Base-by-base conservation (phyloP, 2,329 filamentous ascomycete species). In the Westerdykella aurantiaca region DNA sequence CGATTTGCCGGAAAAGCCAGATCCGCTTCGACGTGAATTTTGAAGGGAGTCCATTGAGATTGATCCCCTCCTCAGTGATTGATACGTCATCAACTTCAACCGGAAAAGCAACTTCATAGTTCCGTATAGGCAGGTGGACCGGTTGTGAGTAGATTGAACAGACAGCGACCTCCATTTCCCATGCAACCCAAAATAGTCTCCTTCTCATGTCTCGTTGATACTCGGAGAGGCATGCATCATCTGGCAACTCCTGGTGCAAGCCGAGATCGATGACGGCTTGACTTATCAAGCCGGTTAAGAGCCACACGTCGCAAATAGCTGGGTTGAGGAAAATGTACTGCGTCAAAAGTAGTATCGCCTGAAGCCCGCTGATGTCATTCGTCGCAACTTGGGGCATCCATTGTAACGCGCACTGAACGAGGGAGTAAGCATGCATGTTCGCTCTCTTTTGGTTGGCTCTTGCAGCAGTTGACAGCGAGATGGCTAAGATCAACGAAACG, bases 101-200 rank as follows among this genome's bases (percentile, higher is more conserved):
- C 1, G 63, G 62, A 31, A 62, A 67, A 5, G 50, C 49, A 14
- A 66, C 61, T 9, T 63, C 56, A 33, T 61, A 61, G 11, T 44
- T 47, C 23, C 55, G 53, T 31, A 59, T 59, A 7, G 61, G 60
- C n/a, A 67, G 44, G 34, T 53, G 61, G 9, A 58, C 57, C 2
- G 60, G 61, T 5, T 60, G 58, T 10, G 61, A 35, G 18, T 66
- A 66, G 34, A 63, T 61, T 21, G 55, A 60, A 37, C 61, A 65
- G 1, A 66, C 63, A 6, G 60, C 60, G 13, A 64, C 60, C 40
- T 67, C 63, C 63, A 66, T 66, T 37, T 67, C 63, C 62, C 62
- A 67, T 12, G 62, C 62, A 37, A 58, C 62, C 63, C 63, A 67
- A 21, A 67, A 67, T 33, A 67, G 40, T 13, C 63, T 60, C 21